A percentile compares a stretch with the other conserved stretches of the same genome.
Evolutionary conservation across 2,329 filamentous ascomycete genomes (phyloP).

Genomic region (Mycocentrospora acerina): DNA sequence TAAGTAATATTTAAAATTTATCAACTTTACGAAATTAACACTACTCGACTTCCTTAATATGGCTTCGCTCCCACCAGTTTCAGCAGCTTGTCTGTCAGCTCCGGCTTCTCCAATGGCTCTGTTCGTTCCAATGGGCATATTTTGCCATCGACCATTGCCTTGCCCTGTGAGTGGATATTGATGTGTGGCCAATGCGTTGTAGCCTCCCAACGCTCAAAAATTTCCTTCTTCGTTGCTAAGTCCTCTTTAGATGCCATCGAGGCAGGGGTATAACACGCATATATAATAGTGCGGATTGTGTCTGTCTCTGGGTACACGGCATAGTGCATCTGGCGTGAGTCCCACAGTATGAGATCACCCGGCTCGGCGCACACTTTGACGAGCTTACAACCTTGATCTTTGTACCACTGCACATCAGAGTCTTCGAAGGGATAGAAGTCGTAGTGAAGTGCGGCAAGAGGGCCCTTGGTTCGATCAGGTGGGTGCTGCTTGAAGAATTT

Average conservation of each 20-base stretch:
- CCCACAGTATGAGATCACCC: constrained; percentile 51
- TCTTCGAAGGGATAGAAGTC: constrained; percentile 48
- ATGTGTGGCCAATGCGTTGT: constrained; percentile 42
- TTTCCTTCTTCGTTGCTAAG: constrained; percentile 26
- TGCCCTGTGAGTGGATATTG: constrained; percentile 8
- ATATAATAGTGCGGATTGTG: constrained; percentile 14
- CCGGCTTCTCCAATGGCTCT: constrained; percentile 20
- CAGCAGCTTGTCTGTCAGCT: constrained; percentile 17
- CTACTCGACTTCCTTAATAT: constrained; percentile 3
- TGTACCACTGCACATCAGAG: constrained; percentile 47
- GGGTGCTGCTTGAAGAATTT: constrained; percentile 43
- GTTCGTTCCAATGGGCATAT: constrained; percentile 12
- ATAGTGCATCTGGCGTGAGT: constrained; percentile 52
- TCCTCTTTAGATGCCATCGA: constrained; percentile 15
- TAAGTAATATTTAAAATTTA: constrained; percentile 6
- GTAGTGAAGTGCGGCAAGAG: constrained; percentile 18
- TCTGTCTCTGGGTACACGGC: constrained; percentile 14
- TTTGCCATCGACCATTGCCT: constrained; percentile 12
- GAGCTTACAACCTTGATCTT: constrained; percentile 42
- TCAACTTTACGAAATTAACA: too few relatives aligned
- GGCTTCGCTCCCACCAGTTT: constrained; percentile 16
- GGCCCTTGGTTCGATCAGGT: constrained; percentile 17
- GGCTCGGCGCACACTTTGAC: constrained; percentile 46
- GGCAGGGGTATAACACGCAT: constrained; percentile 21
- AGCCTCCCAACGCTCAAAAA: constrained; percentile 29